Conservation (phyloP, 306 rosid genomes). For the peach (Prunus persica) region Prunus_persica_NCBIv2 NC_034012.1:3380001-3380500, state of each 20-base stretch:
- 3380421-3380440: conserved; percentile 22
- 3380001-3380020: not conserved
- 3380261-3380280: not conserved
- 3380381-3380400: conserved; percentile 26
- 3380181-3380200: conserved; percentile 68
- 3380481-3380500: conserved; percentile 17
- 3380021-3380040: conserved; percentile 32
- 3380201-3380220: conserved; percentile 54
- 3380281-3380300: too few relatives aligned
- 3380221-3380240: conserved; percentile 53
- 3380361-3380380: conserved; percentile 21
- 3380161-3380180: conserved; percentile 55
- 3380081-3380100: conserved; percentile 59
- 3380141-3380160: conserved; percentile 50
- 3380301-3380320: not conserved
- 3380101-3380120: conserved; percentile 54
- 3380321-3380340: conserved; percentile 6
- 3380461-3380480: conserved; percentile 21
- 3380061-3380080: conserved; percentile 57
- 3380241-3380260: conserved; percentile 47
- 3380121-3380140: conserved; percentile 63
- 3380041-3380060: conserved; percentile 57
- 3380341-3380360: conserved; percentile 29
- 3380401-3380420: conserved; percentile 17
- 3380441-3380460: conserved; percentile 12